A percentile compares a stretch with the other conserved stretches of the same genome.
phyloP scores from a whole-genome alignment of 2,329 filamentous ascomycete genomes.

The Fusarium subglutinans region DNA sequence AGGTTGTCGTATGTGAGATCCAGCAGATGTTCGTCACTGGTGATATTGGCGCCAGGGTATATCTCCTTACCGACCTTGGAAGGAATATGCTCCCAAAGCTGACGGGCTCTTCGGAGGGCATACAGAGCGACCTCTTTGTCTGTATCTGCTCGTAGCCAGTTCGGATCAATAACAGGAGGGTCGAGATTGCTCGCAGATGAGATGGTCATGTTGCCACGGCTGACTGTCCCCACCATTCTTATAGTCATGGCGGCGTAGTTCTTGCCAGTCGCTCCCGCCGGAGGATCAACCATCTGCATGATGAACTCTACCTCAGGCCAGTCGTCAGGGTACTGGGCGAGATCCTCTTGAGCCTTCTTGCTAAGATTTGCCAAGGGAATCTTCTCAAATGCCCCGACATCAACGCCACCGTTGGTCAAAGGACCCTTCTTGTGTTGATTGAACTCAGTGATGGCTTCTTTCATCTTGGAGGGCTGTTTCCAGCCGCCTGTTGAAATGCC shows the following conservation, averaged over 20 bases:
- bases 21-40: background rate
- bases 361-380: background rate
- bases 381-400: background rate
- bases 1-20: background rate
- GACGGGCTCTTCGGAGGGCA: background rate
- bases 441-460: background rate
- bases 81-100: background rate
- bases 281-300: conserved; percentile 9
- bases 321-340: conserved; percentile 42
- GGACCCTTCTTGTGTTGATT: background rate
- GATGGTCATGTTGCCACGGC: conserved; percentile 56
- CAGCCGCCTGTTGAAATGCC: background rate
- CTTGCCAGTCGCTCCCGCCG: background rate
- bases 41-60: background rate
- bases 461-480: background rate
- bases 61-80: background rate
- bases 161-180: conserved; percentile 54
- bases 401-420: background rate
- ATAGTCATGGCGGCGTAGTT: conserved; percentile 31
- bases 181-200: conserved; percentile 44
- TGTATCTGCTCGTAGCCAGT: conserved; percentile 53
- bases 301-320: conserved; percentile 49
- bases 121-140: conserved; percentile 53
- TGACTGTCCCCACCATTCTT: conserved; percentile 51
- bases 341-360: background rate